phyloP scores from a whole-genome alignment of 345 rosid genomes.

The Arabis hirsuta region DNA sequence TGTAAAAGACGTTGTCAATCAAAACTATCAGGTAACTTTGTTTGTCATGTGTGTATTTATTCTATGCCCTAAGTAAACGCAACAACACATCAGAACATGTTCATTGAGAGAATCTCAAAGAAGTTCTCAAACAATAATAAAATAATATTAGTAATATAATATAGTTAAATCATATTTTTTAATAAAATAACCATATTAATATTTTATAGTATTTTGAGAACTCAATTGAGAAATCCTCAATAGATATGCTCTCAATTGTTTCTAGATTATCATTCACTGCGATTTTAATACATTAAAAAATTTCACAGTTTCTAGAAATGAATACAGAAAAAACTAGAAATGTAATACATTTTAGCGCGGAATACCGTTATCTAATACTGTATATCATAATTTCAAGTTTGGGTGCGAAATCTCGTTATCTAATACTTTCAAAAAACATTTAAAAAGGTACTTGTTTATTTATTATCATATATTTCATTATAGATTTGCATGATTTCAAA shows the following conservation, averaged over 20 bases:
- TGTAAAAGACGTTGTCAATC: constrained; percentile 4
- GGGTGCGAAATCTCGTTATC: neutral
- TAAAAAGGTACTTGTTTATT: too few species aligned
- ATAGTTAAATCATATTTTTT: too few species aligned
- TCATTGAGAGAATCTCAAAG: too few species aligned
- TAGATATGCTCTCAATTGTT: neutral
- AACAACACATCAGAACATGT: constrained; percentile 18
- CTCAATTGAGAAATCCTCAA: too few species aligned
- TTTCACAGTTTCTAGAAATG: neutral
- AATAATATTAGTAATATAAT: too few species aligned
- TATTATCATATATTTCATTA: neutral
- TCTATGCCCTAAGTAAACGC: neutral
- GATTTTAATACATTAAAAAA: neutral
- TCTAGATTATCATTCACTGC: constrained; percentile 7
- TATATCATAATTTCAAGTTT: neutral
- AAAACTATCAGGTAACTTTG: constrained; percentile 2
- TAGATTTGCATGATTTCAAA: constrained; percentile 4
- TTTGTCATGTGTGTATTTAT: neutral
- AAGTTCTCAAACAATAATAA: too few species aligned
- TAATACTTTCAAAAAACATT: neutral
- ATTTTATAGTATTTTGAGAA: too few species aligned
- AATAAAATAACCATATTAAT: too few species aligned
- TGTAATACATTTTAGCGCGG: neutral
- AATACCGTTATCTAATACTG: neutral
- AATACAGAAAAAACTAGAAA: too few species aligned